Evolutionary conservation across 768 basidiomycete genomes (phyloP).

Genomic region (Boletus eberwhitei): DNA sequence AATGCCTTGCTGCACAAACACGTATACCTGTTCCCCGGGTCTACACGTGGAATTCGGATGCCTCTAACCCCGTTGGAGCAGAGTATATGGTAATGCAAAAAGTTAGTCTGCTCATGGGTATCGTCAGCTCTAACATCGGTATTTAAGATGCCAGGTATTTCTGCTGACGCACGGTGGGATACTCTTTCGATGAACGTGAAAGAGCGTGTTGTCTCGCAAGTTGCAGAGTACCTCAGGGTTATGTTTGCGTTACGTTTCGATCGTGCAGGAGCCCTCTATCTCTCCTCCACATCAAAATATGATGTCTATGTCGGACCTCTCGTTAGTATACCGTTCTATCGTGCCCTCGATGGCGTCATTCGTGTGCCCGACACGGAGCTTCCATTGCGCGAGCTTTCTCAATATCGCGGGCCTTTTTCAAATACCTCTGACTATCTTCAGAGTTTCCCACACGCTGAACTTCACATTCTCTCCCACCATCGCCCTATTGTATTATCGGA

Average conservation of each 20-base stretch:
- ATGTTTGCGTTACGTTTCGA: background rate
- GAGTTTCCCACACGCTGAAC: background rate
- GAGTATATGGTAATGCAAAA: background rate
- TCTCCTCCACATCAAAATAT: background rate
- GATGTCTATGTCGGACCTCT: background rate
- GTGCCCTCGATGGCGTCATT: background rate
- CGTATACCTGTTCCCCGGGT: background rate
- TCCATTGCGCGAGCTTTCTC: background rate
- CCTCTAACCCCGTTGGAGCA: background rate
- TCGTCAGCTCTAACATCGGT: background rate
- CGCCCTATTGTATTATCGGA: background rate
- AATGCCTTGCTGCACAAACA: background rate
- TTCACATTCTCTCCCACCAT: background rate
- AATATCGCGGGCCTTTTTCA: background rate
- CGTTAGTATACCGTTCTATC: conserved; percentile 1
- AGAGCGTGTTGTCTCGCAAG: background rate
- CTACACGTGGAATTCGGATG: background rate
- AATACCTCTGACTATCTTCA: background rate
- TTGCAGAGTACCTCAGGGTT: background rate
- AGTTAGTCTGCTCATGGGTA: background rate
- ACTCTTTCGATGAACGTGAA: background rate
- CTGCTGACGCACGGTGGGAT: background rate
- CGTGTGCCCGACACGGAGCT: background rate
- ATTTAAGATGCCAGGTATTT: background rate
- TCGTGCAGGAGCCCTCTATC: background rate